Evolutionary conservation across 176 grass and related monocot species (phyloP).

Genomic region (Ensete ventricosum): DNA sequence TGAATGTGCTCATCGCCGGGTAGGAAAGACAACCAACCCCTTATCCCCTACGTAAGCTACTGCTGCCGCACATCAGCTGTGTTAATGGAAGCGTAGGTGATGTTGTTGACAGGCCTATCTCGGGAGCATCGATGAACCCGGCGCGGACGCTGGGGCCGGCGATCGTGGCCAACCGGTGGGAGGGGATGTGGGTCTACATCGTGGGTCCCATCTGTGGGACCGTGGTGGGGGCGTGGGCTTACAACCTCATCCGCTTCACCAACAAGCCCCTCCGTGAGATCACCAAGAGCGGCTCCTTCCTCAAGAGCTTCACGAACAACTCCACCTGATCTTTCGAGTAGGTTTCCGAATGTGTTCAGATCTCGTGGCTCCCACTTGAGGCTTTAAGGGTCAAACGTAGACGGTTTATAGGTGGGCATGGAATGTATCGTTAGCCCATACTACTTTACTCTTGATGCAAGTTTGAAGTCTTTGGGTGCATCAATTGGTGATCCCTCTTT

Average conservation of each 20-base stretch:
- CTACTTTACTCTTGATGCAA: too few species aligned
- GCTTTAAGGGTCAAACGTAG: too few species aligned
- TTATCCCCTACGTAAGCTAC: too few species aligned
- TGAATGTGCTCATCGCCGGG: slow-evolving; percentile 74
- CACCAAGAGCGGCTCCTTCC: slow-evolving; percentile 78
- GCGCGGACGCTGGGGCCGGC: slow-evolving; percentile 62
- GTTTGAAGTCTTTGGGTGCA: too few species aligned
- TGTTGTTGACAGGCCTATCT: slow-evolving; percentile 42
- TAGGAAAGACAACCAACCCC: slow-evolving; percentile 8
- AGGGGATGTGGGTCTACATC: slow-evolving; percentile 77
- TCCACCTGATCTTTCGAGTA: not conserved
- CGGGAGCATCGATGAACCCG: slow-evolving; percentile 89
- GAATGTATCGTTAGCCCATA: too few species aligned
- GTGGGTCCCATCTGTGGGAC: slow-evolving; percentile 50
- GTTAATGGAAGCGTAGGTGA: not conserved
- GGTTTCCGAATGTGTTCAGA: too few species aligned
- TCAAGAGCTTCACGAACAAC: slow-evolving; percentile 60
- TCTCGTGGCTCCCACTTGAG: too few species aligned
- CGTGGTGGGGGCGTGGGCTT: slow-evolving; percentile 71
- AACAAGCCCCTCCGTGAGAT: slow-evolving; percentile 92
- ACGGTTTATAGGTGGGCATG: too few species aligned
- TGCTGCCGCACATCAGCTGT: too few species aligned
- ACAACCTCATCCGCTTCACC: slow-evolving; percentile 99
- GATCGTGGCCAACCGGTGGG: slow-evolving; percentile 41
- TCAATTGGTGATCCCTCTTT: too few species aligned